phyloP scores from a whole-genome alignment of 129 eudicot genomes.

The Calendula officinalis region DNA sequence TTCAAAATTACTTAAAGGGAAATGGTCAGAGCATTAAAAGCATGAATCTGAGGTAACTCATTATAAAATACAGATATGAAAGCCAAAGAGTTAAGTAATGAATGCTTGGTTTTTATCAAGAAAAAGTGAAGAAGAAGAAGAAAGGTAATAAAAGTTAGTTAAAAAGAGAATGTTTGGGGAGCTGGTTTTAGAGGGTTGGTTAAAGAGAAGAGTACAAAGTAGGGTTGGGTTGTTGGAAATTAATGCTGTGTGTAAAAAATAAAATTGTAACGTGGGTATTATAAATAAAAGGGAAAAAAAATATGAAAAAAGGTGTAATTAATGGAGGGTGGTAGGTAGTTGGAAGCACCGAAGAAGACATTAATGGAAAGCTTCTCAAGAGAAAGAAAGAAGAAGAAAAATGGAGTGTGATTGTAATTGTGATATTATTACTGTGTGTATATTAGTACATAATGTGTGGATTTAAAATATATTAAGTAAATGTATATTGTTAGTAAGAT shows the following conservation, averaged over 20 bases:
- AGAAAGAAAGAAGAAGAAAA: not conserved
- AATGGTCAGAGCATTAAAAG: conserved; percentile 24
- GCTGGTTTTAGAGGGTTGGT: conserved; percentile 24
- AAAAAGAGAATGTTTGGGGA: conserved; percentile 37
- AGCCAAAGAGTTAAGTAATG: conserved; percentile 32
- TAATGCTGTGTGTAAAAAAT: conserved; percentile 15
- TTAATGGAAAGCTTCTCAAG: conserved; percentile 27
- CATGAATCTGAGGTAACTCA: conserved; percentile 15
- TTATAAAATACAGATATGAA: not conserved
- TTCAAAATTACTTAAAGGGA: conserved; percentile 5
- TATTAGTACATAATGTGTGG: no score
- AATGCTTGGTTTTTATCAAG: conserved; percentile 26
- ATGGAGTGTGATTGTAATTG: not conserved
- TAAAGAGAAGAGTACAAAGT: conserved; percentile 30
- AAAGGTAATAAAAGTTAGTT: conserved; percentile 12
- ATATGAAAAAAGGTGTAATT: conserved; percentile 18
- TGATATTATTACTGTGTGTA: no score
- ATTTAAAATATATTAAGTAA: no score
- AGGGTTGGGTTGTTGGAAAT: conserved; percentile 21
- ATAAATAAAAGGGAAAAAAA: conserved; percentile 6
- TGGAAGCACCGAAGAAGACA: conserved; percentile 25
- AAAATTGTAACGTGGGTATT: conserved; percentile 18
- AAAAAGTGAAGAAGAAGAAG: conserved; percentile 1
- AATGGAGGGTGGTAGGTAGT: conserved; percentile 30
- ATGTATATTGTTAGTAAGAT: no score